Evolutionary conservation across 495 filamentous ascomycete species (phyloP).

Genomic region (Aspergillus asperescens): DNA sequence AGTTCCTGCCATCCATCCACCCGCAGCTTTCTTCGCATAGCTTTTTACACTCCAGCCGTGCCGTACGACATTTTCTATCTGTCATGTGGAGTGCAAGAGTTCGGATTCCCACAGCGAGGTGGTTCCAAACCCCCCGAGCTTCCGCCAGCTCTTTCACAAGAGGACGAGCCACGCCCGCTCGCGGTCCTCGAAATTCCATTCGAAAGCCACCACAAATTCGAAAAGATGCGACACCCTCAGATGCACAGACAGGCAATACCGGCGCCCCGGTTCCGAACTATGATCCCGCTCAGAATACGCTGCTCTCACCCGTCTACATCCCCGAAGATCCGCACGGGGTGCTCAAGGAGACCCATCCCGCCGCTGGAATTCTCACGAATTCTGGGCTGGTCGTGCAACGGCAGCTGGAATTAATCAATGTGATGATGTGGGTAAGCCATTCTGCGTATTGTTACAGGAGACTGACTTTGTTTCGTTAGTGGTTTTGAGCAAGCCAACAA

Average conservation of each 20-base stretch:
- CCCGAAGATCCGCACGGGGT: conserved; percentile 59
- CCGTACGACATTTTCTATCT: no score
- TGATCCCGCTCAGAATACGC: conserved; percentile 42
- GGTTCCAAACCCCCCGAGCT: conserved; percentile 24
- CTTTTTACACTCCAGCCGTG: no score
- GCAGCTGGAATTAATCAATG: conserved; percentile 65
- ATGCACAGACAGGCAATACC: conserved; percentile 14
- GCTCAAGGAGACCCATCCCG: conserved; percentile 57
- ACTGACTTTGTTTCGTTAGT: conserved; percentile 18
- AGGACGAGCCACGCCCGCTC: conserved; percentile 20
- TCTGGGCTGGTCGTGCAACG: conserved; percentile 61
- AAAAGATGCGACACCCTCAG: conserved; percentile 8
- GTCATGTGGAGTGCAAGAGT: conserved; percentile 32
- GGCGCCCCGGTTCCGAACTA: conserved; percentile 21
- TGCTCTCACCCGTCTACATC: conserved; percentile 51
- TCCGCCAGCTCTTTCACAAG: conserved; percentile 29
- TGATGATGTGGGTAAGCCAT: conserved; percentile 48
- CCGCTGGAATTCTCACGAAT: conserved; percentile 53
- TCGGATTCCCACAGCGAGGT: conserved; percentile 21
- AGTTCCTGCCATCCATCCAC: no score
- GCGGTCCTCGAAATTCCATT: conserved; percentile 32
- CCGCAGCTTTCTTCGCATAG: background rate
- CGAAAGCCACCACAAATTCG: conserved; percentile 23
- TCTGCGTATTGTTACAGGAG: background rate
- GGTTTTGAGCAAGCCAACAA: conserved; percentile 71